Evolutionary conservation across 2,329 filamentous ascomycete species (phyloP), one percentile per base, ranked within the genome.

Genomic region (Coniochaeta prunicola): DNA sequence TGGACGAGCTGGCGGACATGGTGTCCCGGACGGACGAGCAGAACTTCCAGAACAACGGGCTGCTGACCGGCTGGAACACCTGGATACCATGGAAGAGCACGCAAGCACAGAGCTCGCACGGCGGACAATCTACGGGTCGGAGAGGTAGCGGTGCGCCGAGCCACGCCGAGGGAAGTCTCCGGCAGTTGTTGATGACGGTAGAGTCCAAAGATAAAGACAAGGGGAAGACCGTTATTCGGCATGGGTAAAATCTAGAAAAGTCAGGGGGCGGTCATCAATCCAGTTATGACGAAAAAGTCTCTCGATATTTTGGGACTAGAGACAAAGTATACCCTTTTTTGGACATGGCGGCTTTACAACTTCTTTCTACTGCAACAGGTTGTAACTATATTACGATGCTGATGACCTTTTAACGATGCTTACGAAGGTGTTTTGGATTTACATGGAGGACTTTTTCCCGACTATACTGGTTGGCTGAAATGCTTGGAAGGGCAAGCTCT

Each of bases 81-180:
- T 81, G 78, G 77, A 73, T 81, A 7, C 75, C 74, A 0, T 81
- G 79, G 78, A 72, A 67, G 33, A n/a, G 30, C 9, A 15, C 45
- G 3, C 13, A 4, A 30, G 10, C 36, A 9, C 7, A 30, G 4
- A 34, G 30, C n/a, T 55, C 53, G 53, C 59, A 66, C 61, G 58
- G 65, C 58, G 56, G 57, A 40, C 64, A 68, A 64, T 64, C 70
- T 24, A 21, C 13, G 30, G 45, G 48, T 6, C 53, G 30, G 38
- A 38, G 28, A 59, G 19, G 33, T 26, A 42, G 54, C 21, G 26
- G 24, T 5, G 53, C 31, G 26, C 24, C 69, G 57, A 76, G 79
- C 60, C 76, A 81, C 64, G 83, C 83, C 1, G 82, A 84, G 67
- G 81, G 81, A 1, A 84, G 78, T 58, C 70, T 86, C 24, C 74